Conservation (phyloP, 805 yeast genomes). For the Candida oleophila region DNA sequence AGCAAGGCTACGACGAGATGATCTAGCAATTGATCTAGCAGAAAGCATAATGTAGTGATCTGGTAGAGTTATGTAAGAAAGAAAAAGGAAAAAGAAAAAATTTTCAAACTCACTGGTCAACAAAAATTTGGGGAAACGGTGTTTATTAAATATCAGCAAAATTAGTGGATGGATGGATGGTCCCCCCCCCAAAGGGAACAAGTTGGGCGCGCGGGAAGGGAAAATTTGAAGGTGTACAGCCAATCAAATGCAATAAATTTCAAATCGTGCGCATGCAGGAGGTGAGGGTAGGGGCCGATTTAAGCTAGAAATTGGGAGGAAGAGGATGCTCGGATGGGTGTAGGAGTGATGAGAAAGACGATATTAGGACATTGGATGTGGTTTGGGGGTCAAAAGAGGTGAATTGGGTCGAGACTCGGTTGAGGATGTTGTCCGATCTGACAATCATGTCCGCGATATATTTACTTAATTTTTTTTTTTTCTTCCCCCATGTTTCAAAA, state of each 20-base stretch:
- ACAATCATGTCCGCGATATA: background rate
- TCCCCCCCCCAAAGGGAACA: background rate
- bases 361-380: no score
- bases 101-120: background rate
- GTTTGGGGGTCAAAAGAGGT: no score
- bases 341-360: no score
- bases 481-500: background rate
- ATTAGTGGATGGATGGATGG: slow-evolving; percentile 3
- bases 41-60: slow-evolving; percentile 35
- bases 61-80: background rate
- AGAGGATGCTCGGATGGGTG: no score
- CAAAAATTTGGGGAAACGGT: background rate
- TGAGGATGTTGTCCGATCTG: no score
- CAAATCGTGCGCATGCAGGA: slow-evolving; percentile 13
- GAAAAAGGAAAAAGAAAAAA: background rate
- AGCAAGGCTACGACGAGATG: slow-evolving; percentile 49
- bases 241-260: slow-evolving; percentile 23
- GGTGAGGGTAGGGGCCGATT: no score
- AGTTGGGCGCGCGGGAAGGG: slow-evolving; percentile 4
- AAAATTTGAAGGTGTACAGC: slow-evolving; percentile 10
- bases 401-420: no score
- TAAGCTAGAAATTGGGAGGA: no score
- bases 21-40: slow-evolving; percentile 33
- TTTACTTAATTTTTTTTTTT: background rate
- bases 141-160: slow-evolving; percentile 1